Base-by-base conservation (phyloP, 2,329 filamentous ascomycete genomes). In the Alternaria solani region DNA sequence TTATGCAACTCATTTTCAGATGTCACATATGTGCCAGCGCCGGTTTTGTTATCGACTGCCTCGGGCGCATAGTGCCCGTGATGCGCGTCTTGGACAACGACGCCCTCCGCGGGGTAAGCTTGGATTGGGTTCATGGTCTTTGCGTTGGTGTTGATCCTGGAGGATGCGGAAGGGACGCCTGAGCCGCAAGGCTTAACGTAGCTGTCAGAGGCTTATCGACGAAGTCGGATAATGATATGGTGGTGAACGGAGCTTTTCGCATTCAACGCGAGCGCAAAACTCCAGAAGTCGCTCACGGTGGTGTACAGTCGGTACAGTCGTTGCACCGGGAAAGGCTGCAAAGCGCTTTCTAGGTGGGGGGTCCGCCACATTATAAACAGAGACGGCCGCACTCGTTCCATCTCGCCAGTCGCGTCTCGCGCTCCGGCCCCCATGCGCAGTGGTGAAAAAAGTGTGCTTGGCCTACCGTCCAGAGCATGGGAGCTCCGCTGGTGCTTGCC, bases 261-360 rank as follows among this genome's bases (percentile, higher is more conserved):
- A 60, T 44, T 59, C 57, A 69, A 67, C 70, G 73, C 69, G 75
- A 77, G 74, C 77, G 77, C 77, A 79, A 79, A 79, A 78, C 77
- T 78, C 77, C 76, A 66, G 42, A 79, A 79, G 77, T 79, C 77
- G 77, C 77, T 73, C 75, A 76, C 75, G 71, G 67, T 60, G 44
- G 39, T 47, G 41, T 63, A 61, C 47, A 59, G 32, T 46, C 11
- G 18, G 34, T 39, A 32, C 41, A 57, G 57, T 47, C 34, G 60
- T 47, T 42, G 61, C 59, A 34, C 49, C 42, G 66, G 26, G 44
- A 43, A 38, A 47, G 59, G 42, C 25, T 44, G 32, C 43, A 48
- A 51, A 61, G 26, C 49, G 48, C 14, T 36, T 26, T 41, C n/a
- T 9, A 38, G 51, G 46, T 26, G 59, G 64, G 61, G 61, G 67